Conservation (phyloP, 805 yeast species). For the Zygosaccharomyces bisporus region DNA sequence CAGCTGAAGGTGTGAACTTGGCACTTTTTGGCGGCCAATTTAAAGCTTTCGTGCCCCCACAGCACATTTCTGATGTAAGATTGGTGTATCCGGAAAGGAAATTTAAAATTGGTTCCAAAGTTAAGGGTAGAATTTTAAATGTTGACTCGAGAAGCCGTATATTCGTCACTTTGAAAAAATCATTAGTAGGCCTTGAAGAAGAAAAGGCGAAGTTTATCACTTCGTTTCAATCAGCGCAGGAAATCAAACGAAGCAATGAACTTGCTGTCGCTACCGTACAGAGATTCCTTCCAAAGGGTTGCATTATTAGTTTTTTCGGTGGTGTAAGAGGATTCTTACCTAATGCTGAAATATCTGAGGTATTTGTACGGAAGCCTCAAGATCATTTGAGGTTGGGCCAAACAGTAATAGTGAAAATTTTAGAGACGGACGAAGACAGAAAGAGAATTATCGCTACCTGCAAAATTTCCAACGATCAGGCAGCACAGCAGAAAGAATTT, state of each 20-base stretch:
- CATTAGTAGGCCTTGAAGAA: constrained; percentile 57
- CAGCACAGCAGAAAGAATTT: constrained; percentile 43
- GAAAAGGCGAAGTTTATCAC: constrained; percentile 29
- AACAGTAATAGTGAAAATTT: constrained; percentile 67
- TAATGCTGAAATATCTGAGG: constrained; percentile 82
- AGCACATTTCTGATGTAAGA: constrained; percentile 80
- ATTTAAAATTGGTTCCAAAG: constrained; percentile 78
- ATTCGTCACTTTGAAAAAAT: constrained; percentile 72
- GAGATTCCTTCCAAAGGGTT: constrained; percentile 70
- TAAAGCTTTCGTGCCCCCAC: constrained; percentile 67
- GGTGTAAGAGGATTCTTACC: constrained; percentile 77
- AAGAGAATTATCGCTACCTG: constrained; percentile 68
- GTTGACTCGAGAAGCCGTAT: constrained; percentile 48
- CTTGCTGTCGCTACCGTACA: constrained; percentile 73
- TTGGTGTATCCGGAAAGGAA: constrained; percentile 88
- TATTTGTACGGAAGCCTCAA: constrained; percentile 71
- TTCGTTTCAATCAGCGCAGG: constrained; percentile 50
- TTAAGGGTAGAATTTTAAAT: constrained; percentile 66
- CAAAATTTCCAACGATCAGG: constrained; percentile 55
- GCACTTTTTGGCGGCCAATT: constrained; percentile 59
- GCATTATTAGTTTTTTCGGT: constrained; percentile 79
- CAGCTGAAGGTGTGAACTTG: constrained; percentile 63
- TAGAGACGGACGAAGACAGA: constrained; percentile 51
- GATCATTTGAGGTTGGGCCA: constrained; percentile 82
- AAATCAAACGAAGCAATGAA: constrained; percentile 36